Evolutionary conservation across 176 grass and related monocot genomes (phyloP), one percentile per base, ranked within the genome.

Genomic region (Metroxylon sagu): DNA sequence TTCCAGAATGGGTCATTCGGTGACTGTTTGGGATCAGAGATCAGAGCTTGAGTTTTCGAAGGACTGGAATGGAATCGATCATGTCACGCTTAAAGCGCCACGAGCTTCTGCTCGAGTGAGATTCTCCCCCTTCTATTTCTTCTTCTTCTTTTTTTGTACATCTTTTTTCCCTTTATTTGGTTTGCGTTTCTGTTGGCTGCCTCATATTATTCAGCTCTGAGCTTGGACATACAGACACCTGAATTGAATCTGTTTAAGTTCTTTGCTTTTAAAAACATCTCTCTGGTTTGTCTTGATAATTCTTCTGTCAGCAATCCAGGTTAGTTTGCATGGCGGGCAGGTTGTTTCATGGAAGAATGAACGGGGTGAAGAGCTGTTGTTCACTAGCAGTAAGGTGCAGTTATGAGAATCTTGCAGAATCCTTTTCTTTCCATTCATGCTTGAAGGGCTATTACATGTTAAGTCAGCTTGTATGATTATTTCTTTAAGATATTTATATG

Each of bases 271-370:
- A 18, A 18, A 23, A 55, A 55, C 21, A 12, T 8, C 18, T 25
- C 10, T 19, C 17, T 55, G 17, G 18, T 55, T 55, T 55, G 21
- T 6, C 21, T n/a, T 55, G 53, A 55, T 55, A 55, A 19, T 55
- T 55, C 4, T 18, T 55, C 53, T 55, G 53, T 21, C 17, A 19
- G n/a, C 6, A 55, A 55, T 55, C 1, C n/a, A 55, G 18, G 10
- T 55, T 18, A 55, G 53, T 21, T 21, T 55, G 18, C 53, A 55
- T 23, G 16, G 53, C 0, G 53, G 53, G 21, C 53, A 55, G 16
- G 18, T 55, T 55, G 21, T 21, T 55, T 55, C 53, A 55, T 55
- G 53, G 53, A 23, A 21, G n/a, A 55, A 55, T 55, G 53, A 55
- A 25, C 6, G 5, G 21, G 53, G n/a, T 12, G 18, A 55, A 19